These are phyloP conservation scores for Rosa persica DNA, from an alignment of 306 rosid genomes.

Conservation along the genomic window DNA sequence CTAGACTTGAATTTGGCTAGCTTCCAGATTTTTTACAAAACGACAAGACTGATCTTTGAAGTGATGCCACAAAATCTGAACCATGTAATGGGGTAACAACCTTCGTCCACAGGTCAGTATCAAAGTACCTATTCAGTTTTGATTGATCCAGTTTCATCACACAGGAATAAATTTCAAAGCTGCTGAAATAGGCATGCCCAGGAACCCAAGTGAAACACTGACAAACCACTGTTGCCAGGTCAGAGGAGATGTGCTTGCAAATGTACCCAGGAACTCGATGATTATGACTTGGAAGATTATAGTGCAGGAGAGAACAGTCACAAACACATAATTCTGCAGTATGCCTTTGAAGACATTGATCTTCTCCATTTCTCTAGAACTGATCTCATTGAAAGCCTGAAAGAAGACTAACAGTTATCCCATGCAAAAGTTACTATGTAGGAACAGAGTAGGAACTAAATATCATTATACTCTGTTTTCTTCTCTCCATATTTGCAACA, in stretches of 20 bases:
- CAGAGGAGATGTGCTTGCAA: constrained; percentile 83
- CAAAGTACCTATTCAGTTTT: constrained; percentile 33
- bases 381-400: constrained; percentile 94
- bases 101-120: constrained; percentile 13
- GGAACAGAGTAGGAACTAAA: neutral
- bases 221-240: constrained; percentile 66
- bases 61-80: constrained; percentile 7
- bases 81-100: constrained; percentile 13
- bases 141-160: constrained; percentile 37
- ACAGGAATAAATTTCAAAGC: constrained; percentile 77
- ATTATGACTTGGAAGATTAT: constrained; percentile 80
- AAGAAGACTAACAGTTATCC: constrained; percentile 25
- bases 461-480: neutral
- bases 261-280: constrained; percentile 73
- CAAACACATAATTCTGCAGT: constrained; percentile 75
- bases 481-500: neutral
- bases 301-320: constrained; percentile 69
- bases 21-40: neutral
- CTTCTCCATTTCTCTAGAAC: constrained; percentile 98
- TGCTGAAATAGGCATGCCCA: constrained; percentile 94
- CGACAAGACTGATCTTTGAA: constrained; percentile 15
- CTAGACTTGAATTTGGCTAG: constrained; percentile 18
- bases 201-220: constrained; percentile 64
- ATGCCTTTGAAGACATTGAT: constrained; percentile 82
- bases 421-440: neutral